phyloP scores from a whole-genome alignment of 768 basidiomycete genomes.

The Leccinum longicurvipes region DNA sequence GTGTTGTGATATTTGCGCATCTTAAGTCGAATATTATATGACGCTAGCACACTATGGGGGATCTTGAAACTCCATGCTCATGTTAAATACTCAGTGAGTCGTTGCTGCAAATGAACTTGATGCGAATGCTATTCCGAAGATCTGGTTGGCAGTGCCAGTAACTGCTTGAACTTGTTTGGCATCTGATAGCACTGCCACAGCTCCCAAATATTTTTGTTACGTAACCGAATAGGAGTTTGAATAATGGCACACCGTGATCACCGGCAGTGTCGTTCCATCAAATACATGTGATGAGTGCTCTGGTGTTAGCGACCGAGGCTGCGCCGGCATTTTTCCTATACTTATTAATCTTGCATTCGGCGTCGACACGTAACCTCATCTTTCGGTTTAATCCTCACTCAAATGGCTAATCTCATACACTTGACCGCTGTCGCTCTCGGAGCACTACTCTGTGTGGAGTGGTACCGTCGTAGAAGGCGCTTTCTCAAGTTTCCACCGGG shows the following conservation, averaged over 20 bases:
- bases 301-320: too few relatives aligned
- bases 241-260: too few relatives aligned
- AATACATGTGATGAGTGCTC: too few relatives aligned
- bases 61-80: not conserved
- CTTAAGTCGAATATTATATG: not conserved
- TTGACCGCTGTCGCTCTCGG: not conserved
- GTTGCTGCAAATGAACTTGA: not conserved
- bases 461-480: conserved; percentile 1
- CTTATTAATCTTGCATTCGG: not conserved
- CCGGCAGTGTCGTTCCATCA: too few relatives aligned
- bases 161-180: too few relatives aligned
- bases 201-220: too few relatives aligned
- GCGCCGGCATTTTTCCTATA: not conserved
- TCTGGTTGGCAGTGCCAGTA: too few relatives aligned
- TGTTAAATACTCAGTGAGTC: not conserved
- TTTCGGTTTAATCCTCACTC: not conserved
- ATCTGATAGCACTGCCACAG: too few relatives aligned
- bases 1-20: conserved; percentile 4
- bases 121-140: not conserved
- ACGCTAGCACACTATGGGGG: not conserved
- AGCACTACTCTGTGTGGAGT: not conserved
- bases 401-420: not conserved
- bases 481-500: conserved; percentile 2
- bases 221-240: too few relatives aligned
- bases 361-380: not conserved